A percentile compares a stretch with the other conserved stretches of the same genome.
Evolutionary conservation across 2,329 filamentous ascomycete genomes (phyloP).

Genomic region (Conoideocrella luteorostrata): DNA sequence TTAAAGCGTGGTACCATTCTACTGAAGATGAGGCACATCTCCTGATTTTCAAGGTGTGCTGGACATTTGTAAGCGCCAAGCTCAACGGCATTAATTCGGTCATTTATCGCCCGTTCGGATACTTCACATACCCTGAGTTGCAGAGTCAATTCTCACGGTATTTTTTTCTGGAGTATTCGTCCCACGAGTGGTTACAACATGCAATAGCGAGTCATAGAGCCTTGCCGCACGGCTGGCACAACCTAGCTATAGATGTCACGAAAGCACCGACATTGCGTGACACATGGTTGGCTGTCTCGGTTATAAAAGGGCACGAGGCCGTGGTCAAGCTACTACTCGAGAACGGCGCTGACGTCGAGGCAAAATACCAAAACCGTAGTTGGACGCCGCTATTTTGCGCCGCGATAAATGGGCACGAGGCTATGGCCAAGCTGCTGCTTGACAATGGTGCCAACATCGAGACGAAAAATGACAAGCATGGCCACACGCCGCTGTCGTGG

Average conservation of each 20-base stretch:
- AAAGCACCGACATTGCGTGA: conserved; percentile 5
- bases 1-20: conserved; percentile 5
- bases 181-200: not conserved
- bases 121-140: not conserved
- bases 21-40: conserved; percentile 4
- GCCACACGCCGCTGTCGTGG: no score
- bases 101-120: not conserved
- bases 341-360: no score
- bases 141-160: not conserved
- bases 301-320: no score
- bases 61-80: conserved; percentile 3
- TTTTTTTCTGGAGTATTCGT: conserved; percentile 1
- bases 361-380: no score
- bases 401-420: no score
- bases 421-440: no score
- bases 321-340: no score
- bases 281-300: no score
- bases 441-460: no score
- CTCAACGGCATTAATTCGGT: not conserved
- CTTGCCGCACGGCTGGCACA: not conserved
- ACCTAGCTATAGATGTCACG: conserved; percentile 3
- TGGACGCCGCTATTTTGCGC: no score
- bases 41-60: conserved; percentile 7
- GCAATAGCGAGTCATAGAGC: not conserved
- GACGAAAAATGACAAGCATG: no score